A percentile compares a stretch with the other conserved stretches of the same genome.
These are phyloP conservation scores for Escovopsis weberi DNA, from an alignment of 2,329 filamentous ascomycete genomes.

Conservation along the genomic window DNA sequence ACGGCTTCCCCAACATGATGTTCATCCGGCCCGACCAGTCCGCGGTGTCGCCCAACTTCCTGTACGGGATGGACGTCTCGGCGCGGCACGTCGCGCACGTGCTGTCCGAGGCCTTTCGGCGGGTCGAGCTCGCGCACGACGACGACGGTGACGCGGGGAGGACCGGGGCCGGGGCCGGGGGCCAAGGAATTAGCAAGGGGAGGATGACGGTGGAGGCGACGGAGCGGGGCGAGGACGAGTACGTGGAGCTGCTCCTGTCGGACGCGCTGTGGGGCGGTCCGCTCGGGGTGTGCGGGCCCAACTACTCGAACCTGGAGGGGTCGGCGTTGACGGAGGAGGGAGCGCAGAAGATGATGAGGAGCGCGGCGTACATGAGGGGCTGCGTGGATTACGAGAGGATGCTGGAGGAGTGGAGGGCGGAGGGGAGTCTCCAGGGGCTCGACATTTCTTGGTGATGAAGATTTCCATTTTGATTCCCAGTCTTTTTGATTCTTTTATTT, in stretches of 20 bases:
- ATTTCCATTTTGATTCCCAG: background rate
- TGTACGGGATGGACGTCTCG: slow-evolving; percentile 20
- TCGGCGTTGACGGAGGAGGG: slow-evolving; percentile 15
- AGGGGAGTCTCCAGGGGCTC: slow-evolving; percentile 15
- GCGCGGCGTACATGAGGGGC: slow-evolving; percentile 10
- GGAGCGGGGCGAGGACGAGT: slow-evolving; percentile 30
- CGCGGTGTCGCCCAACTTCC: slow-evolving; percentile 23
- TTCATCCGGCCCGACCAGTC: slow-evolving; percentile 28
- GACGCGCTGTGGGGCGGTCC: slow-evolving; percentile 25
- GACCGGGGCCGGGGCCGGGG: too few species aligned
- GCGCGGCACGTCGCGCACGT: slow-evolving; percentile 29
- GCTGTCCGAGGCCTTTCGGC: slow-evolving; percentile 11
- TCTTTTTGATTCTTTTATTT: background rate
- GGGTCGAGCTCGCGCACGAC: slow-evolving; percentile 1
- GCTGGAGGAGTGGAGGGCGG: slow-evolving; percentile 15
- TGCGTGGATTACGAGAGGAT: slow-evolving; percentile 14
- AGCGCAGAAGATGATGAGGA: slow-evolving; percentile 17
- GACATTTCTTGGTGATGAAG: slow-evolving; percentile 1
- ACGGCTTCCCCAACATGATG: slow-evolving; percentile 42
- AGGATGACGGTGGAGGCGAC: slow-evolving; percentile 27
- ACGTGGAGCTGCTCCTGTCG: slow-evolving; percentile 25
- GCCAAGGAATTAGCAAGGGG: background rate
- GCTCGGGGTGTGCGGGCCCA: slow-evolving; percentile 36
- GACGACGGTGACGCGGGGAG: too few species aligned
- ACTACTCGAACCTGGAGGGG: slow-evolving; percentile 36